Base-by-base conservation (phyloP, 2,329 filamentous ascomycete genomes). In the Chrysoporthe cubensis region DNA sequence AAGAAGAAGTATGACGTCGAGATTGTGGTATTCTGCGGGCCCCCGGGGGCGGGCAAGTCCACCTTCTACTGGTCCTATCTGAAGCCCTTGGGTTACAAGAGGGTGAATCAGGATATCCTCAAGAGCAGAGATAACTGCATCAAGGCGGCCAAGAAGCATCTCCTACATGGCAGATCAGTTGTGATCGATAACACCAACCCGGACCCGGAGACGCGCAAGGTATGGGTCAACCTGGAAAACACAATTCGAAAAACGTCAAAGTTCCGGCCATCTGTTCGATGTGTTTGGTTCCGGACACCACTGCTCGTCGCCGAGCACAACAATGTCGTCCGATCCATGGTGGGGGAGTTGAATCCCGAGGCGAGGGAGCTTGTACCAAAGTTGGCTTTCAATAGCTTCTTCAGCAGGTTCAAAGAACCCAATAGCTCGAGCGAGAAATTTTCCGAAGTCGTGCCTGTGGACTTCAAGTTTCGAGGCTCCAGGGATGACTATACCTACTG, bases 131-230 rank as follows among this genome's bases (percentile, higher is more conserved):
- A 89, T 60, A 90, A 87, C 73, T 91, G 89, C 77, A 79, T 97
- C 69, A 92, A 93, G 78, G 87, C 86, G 34, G 93, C 94, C 16
- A 84, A 82, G 62, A 86, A 91, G 58, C 79, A 87, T 59, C 81
- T 98, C 54, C 78, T 84, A 52, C 83, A 87, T 34, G 89, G 90
- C 1, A 83, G 83, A 32, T 91, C 92, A 2, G 88, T 97, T 4
- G 93, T 85, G 37, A 85, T 98, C 68, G 96, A 99, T 79, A 98
- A 97, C 78, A 98, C 96, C n/a, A 99, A 99, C 76, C 88, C 94
- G 42, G 91, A 97, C 79, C 77, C 84, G 13, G 90, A 92, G 64
- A 93, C 90, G 34, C 87, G 96, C 71, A 85, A 86, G n/a, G 81
- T 91, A 69, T 98, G 95, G 95, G 80, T 93, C 43, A 82, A 87